Evolutionary conservation across 495 filamentous ascomycete genomes (phyloP).

Genomic region (Podospora anserina): DNA sequence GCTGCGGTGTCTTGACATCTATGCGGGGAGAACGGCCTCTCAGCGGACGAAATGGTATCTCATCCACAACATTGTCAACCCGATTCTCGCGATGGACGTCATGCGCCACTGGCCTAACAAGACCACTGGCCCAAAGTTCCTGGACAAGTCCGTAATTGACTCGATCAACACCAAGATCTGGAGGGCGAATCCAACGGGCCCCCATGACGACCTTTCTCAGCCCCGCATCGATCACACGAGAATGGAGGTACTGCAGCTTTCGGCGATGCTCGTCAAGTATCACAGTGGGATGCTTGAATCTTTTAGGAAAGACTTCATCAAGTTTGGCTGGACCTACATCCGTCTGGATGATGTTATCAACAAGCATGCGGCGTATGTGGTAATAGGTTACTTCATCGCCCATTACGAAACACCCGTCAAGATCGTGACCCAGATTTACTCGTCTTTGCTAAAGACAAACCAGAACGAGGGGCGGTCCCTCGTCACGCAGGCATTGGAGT

Average conservation of each 20-base stretch:
- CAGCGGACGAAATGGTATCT: conserved; percentile 92
- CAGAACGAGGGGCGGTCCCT: conserved; percentile 91
- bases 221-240: conserved; percentile 91
- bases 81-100: conserved; percentile 95
- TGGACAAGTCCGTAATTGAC: conserved; percentile 86
- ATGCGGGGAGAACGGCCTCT: conserved; percentile 68
- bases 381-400: conserved; percentile 96
- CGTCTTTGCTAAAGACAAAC: conserved; percentile 83
- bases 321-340: conserved; percentile 98
- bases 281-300: conserved; percentile 80
- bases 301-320: conserved; percentile 95
- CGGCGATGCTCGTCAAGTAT: conserved; percentile 91
- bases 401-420: conserved; percentile 95
- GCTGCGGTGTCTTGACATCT: conserved; percentile 82
- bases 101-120: conserved; percentile 60
- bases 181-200: conserved; percentile 80
- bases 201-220: conserved; percentile 79
- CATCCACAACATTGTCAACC: conserved; percentile 89
- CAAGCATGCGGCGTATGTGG: conserved; percentile 95
- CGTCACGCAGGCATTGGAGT: conserved; percentile 89
- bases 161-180: conserved; percentile 90
- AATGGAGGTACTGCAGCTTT: conserved; percentile 93
- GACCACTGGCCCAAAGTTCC: conserved; percentile 64
- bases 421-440: conserved; percentile 92
- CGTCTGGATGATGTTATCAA: conserved; percentile 97